A percentile compares a stretch with the other conserved stretches of the same genome.
Evolutionary conservation across 139 green algal species (phyloP).

Genomic region (Chlorella sp.): DNA sequence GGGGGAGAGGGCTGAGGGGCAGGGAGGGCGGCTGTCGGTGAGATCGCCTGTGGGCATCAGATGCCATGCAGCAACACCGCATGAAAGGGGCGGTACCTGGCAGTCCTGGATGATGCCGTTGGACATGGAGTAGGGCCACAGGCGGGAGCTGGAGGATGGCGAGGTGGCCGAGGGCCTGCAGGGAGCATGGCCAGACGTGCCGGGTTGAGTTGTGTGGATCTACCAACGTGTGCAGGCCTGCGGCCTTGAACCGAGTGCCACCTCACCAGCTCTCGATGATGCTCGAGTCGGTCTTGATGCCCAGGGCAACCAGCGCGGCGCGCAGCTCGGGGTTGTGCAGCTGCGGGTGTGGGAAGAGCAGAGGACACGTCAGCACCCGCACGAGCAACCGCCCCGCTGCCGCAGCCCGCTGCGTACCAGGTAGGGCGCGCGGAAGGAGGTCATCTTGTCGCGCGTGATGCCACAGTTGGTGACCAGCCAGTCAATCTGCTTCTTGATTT

Average conservation of each 20-base stretch:
- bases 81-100: not conserved
- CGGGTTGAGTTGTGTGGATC: too few species aligned
- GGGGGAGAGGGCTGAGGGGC: not conserved
- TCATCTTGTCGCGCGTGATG: not conserved
- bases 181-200: not conserved
- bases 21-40: not conserved
- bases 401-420: not conserved
- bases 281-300: not conserved
- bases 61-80: not conserved
- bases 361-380: not conserved
- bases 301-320: not conserved
- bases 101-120: not conserved
- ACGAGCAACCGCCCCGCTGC: not conserved
- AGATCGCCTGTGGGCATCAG: too few species aligned
- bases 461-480: not conserved
- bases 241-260: not conserved
- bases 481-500: not conserved
- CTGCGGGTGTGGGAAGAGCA: not conserved
- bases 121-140: not conserved
- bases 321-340: conserved; percentile 12
- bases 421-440: not conserved
- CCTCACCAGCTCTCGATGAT: conserved; percentile 7
- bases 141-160: not conserved
- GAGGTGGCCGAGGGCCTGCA: not conserved
- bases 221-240: too few species aligned